phyloP scores from a whole-genome alignment of 1,139 yeast species.

The Diutina catenulata region DNA sequence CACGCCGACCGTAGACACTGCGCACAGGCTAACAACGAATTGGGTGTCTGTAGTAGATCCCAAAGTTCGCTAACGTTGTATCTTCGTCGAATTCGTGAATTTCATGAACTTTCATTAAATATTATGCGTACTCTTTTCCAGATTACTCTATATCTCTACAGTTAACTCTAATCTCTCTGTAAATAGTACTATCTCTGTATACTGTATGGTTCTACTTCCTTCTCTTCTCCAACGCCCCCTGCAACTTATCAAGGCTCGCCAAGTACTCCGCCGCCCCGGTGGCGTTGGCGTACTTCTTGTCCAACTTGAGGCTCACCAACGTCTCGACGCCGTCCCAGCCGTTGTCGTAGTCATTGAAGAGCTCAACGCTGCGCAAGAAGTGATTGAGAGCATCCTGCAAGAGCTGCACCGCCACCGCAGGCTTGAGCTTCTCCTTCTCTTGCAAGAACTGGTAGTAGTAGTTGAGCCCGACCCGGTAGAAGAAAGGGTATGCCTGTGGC shows the following conservation, averaged over 20 bases:
- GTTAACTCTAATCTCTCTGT: no score
- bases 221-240: neutral
- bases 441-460: slow-evolving; percentile 13
- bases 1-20: no score
- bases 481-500: slow-evolving; percentile 67
- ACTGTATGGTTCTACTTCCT: neutral
- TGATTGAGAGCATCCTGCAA: slow-evolving; percentile 35
- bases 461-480: slow-evolving; percentile 44
- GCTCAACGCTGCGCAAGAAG: slow-evolving; percentile 61
- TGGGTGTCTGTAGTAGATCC: no score
- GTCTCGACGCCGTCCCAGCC: slow-evolving; percentile 69
- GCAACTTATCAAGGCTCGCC: no score
- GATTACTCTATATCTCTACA: no score
- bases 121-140: neutral
- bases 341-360: slow-evolving; percentile 54
- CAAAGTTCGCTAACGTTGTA: no score
- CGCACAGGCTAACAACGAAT: no score
- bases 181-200: no score
- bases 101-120: no score
- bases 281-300: no score
- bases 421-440: slow-evolving; percentile 10
- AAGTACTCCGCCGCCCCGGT: no score
- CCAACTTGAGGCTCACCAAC: neutral
- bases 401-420: slow-evolving; percentile 13
- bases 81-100: no score